phyloP scores from a whole-genome alignment of 2,329 filamentous ascomycete species.

The Sarocladiaceae sp. region DNA sequence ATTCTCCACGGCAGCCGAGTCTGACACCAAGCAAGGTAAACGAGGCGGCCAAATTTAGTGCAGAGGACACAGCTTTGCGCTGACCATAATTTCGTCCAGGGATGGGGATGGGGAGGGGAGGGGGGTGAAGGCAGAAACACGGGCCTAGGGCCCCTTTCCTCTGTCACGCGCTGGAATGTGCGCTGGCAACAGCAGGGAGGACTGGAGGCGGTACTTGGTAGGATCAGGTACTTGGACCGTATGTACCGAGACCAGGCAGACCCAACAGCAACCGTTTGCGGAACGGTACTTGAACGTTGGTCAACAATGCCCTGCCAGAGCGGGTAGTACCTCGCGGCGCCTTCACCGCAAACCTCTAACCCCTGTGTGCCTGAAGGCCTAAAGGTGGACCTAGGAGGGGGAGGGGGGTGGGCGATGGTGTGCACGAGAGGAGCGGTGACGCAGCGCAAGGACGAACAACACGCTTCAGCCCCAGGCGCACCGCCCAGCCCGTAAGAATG shows the following conservation, averaged over 20 bases:
- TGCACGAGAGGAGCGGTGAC: conserved; percentile 3
- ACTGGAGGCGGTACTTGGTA: conserved; percentile 2
- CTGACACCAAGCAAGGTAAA: conserved; percentile 2
- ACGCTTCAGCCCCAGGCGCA: conserved; percentile 8
- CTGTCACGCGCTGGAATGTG: conserved; percentile 8
- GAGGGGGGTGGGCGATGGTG: conserved; percentile 9
- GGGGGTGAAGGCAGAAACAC: background rate
- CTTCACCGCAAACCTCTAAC: conserved; percentile 2
- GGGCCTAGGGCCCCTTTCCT: background rate
- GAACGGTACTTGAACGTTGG: conserved; percentile 3
- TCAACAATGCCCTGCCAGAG: background rate
- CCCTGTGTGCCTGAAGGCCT: conserved; percentile 7
- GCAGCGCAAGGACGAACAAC: conserved; percentile 5
- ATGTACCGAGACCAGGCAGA: conserved; percentile 6
- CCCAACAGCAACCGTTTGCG: background rate
- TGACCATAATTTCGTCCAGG: conserved; percentile 7
- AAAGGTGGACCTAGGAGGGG: background rate
- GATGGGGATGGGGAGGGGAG: background rate
- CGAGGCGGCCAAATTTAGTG: conserved; percentile 5
- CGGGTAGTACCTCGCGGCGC: background rate
- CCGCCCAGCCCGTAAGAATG: conserved; percentile 8
- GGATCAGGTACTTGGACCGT: conserved; percentile 8
- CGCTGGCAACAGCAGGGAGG: background rate
- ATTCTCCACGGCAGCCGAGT: conserved; percentile 3
- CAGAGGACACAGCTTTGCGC: background rate